phyloP scores from a whole-genome alignment of 2,329 filamentous ascomycete genomes.

The Penicillium brasilianum region DNA sequence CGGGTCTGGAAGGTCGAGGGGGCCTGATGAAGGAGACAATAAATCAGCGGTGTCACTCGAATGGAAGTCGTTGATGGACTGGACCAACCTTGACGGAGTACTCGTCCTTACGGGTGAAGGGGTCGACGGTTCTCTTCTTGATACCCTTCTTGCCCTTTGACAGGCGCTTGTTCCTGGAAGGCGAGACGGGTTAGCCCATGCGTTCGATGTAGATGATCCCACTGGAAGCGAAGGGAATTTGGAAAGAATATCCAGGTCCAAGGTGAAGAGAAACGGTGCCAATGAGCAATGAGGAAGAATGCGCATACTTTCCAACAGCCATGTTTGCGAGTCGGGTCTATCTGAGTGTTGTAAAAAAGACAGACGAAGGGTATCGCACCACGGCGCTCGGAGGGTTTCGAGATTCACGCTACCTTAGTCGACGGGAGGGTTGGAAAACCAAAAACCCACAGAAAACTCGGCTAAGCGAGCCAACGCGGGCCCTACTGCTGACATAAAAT shows the following conservation, averaged over 20 bases:
- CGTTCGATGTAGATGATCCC: slow-evolving; percentile 15
- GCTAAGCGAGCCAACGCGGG: slow-evolving; percentile 49
- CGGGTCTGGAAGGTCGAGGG: slow-evolving; percentile 93
- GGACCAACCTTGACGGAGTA: slow-evolving; percentile 86
- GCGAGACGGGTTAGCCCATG: slow-evolving; percentile 22
- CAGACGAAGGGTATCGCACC: slow-evolving; percentile 49
- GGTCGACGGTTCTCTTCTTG: slow-evolving; percentile 99
- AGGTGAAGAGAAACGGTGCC: slow-evolving; percentile 11
- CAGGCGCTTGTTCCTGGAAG: slow-evolving; percentile 94
- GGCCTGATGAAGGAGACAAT: slow-evolving; percentile 61
- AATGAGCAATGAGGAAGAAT: slow-evolving; percentile 13
- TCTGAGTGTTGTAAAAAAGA: slow-evolving; percentile 48
- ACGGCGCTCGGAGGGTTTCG: slow-evolving; percentile 46
- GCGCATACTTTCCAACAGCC: slow-evolving; percentile 78
- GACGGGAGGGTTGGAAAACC: slow-evolving; percentile 43
- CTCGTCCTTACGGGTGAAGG: slow-evolving; percentile 99
- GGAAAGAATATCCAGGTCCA: slow-evolving; percentile 8
- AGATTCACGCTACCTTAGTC: slow-evolving; percentile 42
- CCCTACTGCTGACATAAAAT: slow-evolving; percentile 47
- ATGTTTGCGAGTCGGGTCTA: slow-evolving; percentile 67
- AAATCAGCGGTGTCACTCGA: slow-evolving; percentile 24
- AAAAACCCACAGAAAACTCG: slow-evolving; percentile 54
- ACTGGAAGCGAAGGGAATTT: slow-evolving; percentile 10
- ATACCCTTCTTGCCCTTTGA: slow-evolving; percentile 99
- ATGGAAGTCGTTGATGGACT: neutral